Conservation (phyloP, 2,329 filamentous ascomycete species). For the Mycogone perniciosa region DNA sequence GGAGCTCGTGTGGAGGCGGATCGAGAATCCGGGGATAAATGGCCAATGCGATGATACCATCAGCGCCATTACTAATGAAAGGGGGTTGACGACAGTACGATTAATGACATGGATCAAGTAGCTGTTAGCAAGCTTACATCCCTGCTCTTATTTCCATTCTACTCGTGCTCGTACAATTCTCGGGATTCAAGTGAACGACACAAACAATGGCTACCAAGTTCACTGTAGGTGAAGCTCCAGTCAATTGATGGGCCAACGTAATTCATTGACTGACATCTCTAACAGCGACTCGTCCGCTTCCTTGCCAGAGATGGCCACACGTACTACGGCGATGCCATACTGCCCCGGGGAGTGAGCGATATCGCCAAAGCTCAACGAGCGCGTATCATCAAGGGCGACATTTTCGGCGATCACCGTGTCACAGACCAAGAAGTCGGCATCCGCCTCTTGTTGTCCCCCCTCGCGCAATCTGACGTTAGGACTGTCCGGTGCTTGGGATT, state of each 20-base stretch:
- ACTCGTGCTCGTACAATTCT: too few species aligned
- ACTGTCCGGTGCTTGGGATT: constrained; percentile 65
- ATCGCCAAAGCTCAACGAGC: constrained; percentile 56
- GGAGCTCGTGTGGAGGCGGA: too few species aligned
- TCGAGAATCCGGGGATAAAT: too few species aligned
- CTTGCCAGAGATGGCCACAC: constrained; percentile 61
- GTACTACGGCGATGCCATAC: constrained; percentile 70
- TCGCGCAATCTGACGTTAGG: constrained; percentile 55
- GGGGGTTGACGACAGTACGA: too few species aligned
- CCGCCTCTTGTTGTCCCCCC: constrained; percentile 53
- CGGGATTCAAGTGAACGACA: too few species aligned
- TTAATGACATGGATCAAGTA: too few species aligned
- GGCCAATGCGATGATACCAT: too few species aligned
- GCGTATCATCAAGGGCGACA: constrained; percentile 56
- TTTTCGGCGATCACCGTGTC: constrained; percentile 59
- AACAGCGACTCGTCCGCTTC: constrained; percentile 65
- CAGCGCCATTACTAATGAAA: too few species aligned
- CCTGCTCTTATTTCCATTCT: too few species aligned
- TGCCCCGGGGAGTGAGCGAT: constrained; percentile 54
- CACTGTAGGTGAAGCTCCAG: constrained; percentile 2
- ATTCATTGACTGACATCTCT: background rate
- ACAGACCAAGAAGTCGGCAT: constrained; percentile 55
- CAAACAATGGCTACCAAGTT: constrained; percentile 6
- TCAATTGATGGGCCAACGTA: background rate
- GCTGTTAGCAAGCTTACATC: too few species aligned